Base-by-base conservation (phyloP, 2,329 filamentous ascomycete species). In the Penicillium sp. region DNA sequence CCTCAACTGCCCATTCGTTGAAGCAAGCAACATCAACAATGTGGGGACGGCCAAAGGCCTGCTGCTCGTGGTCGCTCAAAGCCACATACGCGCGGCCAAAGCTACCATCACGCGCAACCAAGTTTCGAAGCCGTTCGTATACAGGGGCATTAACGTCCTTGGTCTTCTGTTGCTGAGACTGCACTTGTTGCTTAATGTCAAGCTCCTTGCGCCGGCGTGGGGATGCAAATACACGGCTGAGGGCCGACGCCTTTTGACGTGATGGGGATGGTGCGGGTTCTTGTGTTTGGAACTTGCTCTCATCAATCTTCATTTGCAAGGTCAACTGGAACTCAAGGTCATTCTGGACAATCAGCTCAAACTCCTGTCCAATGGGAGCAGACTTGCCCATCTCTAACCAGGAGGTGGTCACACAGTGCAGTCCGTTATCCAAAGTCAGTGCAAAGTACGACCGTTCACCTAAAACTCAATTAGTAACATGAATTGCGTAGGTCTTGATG, bases 251-350 rank as follows among this genome's bases (percentile, higher is more conserved):
- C 80, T 97, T 97, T 63, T 82, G 79, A 72, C 91, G 93, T 21
- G 82, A 80, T 2, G 89, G 85, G 3, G 87, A 83, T 38, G 72
- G 62, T 72, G 67, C 68, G 27, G 75, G 70, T 60, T 78, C 65
- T 46, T 76, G 74, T 16, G 73, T 69, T 56, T 79, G 77, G 21
- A 88, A 82, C 27, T 87, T 86, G 6, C 90, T 90, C 70, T 92
- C 90, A 64, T 92, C 89, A 25, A 97, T 82, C 79, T 97, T 97
- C 63, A 96, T 95, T 65, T 97, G 96, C 15, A 99, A 84, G 0
- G 94, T 97, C 39, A 99, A 84, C 76, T 99, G 94, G 78, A 99
- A 99, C 74, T 99, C 94, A n/a, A 99, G 85, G 67, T 99, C 94
- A 66, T 96, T 94, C 49, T 95, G 88, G 27, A 99, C 94, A 33